Evolutionary conservation across 129 eudicot genomes (phyloP), one percentile per base, ranked within the genome.

Genomic region (Tanacetum coccineum): DNA sequence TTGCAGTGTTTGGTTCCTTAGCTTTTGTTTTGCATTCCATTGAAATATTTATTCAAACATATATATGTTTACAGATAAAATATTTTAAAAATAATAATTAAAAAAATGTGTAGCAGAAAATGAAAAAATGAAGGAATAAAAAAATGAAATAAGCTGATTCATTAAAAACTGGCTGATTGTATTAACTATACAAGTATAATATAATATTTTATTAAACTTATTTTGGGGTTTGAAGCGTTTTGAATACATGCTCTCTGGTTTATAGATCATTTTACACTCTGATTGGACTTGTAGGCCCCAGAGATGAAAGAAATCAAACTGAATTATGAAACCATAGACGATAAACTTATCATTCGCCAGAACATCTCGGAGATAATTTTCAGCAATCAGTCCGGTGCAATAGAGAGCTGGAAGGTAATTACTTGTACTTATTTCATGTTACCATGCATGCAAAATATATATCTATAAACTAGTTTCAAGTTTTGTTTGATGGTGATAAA

Each of bases 381-480:
- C 74, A 77, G 84, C 75, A 79, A 59, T 62, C 55, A 75, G 69
- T 84, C 87, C 19, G 95, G 98, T 58, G 81, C 71, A 57, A 84
- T 93, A 57, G 95, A 82, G 73, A 82, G 87, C 50, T 93, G 98
- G 98, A 93, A 63, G 96, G 98, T 93, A 92, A 74, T 58, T 70
- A 70, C 67, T 75, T 44, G 21, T 67, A 70, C 67, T 78, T 44
- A 20, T 71, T 28, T 18, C 47, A 25, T 45, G 39, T 10, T 79
- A 54, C 28, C 32, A 70, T 13, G 42, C 42, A 36, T 6, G 42
- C 42, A 36, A 5, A 36, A 36, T 36, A 8, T 36, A 36, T 36
- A 36, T 36, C 6, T 36, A 6, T 36, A 15, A 73, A 53, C 54
- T 11, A 6, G 64, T 40, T 58, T 39, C 66, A 10, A 56, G 53